Evolutionary conservation across 2,329 filamentous ascomycete species (phyloP).

Genomic region (Alternaria triticina): DNA sequence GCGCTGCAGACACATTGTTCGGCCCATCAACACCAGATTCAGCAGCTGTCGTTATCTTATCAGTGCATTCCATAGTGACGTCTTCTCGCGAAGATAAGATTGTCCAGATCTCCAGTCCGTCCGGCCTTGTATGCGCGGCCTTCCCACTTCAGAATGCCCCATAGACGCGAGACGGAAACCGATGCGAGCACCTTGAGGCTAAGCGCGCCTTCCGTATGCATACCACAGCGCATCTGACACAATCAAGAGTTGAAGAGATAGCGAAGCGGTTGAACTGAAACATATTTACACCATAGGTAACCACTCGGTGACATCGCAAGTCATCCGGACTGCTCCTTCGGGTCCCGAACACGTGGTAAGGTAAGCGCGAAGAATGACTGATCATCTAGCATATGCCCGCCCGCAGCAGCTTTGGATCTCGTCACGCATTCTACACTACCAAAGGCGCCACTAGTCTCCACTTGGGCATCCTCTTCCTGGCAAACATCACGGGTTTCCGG

Average conservation of each 20-base stretch:
- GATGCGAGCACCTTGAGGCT: neutral
- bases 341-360: conserved; percentile 43
- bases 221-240: conserved; percentile 1
- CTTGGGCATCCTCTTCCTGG: conserved; percentile 5
- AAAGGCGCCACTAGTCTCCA: conserved; percentile 5
- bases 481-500: conserved; percentile 23
- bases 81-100: neutral
- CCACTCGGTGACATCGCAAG: conserved; percentile 30
- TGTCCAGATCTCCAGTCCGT: neutral
- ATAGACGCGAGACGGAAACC: neutral
- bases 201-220: neutral
- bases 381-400: conserved; percentile 14
- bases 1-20: neutral
- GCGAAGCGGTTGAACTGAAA: conserved; percentile 29
- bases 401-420: conserved; percentile 5
- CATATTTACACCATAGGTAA: conserved; percentile 42
- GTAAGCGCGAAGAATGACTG: conserved; percentile 30
- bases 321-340: conserved; percentile 34
- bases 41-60: conserved; percentile 6
- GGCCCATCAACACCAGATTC: neutral
- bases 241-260: conserved; percentile 8
- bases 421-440: conserved; percentile 4
- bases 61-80: conserved; percentile 1
- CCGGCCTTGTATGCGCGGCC: neutral
- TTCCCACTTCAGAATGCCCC: conserved; percentile 1